Evolutionary conservation across 208 protist genomes (phyloP).

Genomic region (Leishmania guyanensis): DNA sequence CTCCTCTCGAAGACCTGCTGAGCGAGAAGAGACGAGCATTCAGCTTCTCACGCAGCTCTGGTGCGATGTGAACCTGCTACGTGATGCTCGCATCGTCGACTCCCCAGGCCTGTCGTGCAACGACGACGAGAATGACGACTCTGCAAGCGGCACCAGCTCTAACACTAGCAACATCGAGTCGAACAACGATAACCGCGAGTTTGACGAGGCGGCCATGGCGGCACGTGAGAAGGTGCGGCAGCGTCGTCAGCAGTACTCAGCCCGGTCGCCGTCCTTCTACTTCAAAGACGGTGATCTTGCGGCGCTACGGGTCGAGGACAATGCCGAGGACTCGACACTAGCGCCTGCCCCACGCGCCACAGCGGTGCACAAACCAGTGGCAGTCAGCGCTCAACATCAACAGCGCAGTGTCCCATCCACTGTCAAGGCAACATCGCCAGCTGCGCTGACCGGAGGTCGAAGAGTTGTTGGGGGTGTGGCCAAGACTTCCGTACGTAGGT

Average conservation of each 20-base stretch:
- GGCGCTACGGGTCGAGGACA: background rate
- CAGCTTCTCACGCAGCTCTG: slow-evolving; percentile 37
- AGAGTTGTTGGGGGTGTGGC: background rate
- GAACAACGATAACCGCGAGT: background rate
- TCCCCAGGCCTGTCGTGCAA: slow-evolving; percentile 20
- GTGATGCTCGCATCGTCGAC: slow-evolving; percentile 19
- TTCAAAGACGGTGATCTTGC: slow-evolving; percentile 16
- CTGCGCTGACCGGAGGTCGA: background rate
- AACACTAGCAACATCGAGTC: background rate
- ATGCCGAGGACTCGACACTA: background rate
- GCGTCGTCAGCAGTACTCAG: background rate
- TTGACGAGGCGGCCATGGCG: slow-evolving; percentile 5
- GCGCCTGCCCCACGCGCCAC: background rate
- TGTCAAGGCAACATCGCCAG: background rate
- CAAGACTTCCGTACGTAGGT: background rate
- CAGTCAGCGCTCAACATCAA: background rate
- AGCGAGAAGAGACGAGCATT: slow-evolving; percentile 5
- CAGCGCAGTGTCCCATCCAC: background rate
- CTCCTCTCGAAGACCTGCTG: slow-evolving; percentile 6
- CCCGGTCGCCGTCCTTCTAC: slow-evolving; percentile 26
- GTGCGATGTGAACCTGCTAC: slow-evolving; percentile 41
- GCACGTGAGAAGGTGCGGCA: slow-evolving; percentile 13
- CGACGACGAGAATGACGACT: slow-evolving; percentile 12
- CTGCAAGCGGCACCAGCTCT: background rate
- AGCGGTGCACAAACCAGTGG: background rate